These are phyloP conservation scores for Jacaranda copaia DNA, from an alignment of 257 asterid species.

Conservation along the genomic window DNA sequence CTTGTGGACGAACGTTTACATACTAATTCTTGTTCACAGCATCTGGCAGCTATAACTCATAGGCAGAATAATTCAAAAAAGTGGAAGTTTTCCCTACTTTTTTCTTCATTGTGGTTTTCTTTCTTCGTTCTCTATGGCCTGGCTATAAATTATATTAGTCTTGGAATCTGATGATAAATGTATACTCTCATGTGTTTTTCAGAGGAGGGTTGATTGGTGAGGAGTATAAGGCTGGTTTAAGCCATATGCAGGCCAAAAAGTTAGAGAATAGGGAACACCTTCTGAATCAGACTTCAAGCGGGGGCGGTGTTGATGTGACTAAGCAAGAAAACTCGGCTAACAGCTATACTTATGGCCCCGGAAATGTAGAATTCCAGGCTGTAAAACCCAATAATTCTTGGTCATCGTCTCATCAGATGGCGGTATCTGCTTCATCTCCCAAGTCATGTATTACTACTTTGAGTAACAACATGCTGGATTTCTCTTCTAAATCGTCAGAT, in stretches of 20 bases:
- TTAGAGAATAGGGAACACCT: slow-evolving; percentile 66
- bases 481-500: slow-evolving; percentile 49
- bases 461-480: slow-evolving; percentile 63
- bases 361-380: slow-evolving; percentile 35
- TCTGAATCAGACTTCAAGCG: slow-evolving; percentile 38
- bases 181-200: neutral
- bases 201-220: slow-evolving; percentile 72
- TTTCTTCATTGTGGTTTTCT: too few species aligned
- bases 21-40: too few species aligned
- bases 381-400: slow-evolving; percentile 37
- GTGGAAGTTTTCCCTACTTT: too few species aligned
- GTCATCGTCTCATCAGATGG: slow-evolving; percentile 49
- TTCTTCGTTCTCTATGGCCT: too few species aligned
- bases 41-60: too few species aligned
- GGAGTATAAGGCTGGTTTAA: slow-evolving; percentile 50
- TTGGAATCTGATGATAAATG: too few species aligned
- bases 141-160: too few species aligned
- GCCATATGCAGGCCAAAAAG: slow-evolving; percentile 48
- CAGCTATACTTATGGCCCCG: slow-evolving; percentile 21
- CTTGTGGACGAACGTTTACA: too few species aligned
- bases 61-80: too few species aligned
- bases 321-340: slow-evolving; percentile 43
- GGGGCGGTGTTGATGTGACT: slow-evolving; percentile 21
- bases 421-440: slow-evolving; percentile 56
- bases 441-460: slow-evolving; percentile 55